Percentiles rank a stretch among this genome's conserved stretches.
These are phyloP conservation scores for Paraurostyla sp. DNA, from an alignment of 73 alveolate genomes.

Conservation along the genomic window DNA sequence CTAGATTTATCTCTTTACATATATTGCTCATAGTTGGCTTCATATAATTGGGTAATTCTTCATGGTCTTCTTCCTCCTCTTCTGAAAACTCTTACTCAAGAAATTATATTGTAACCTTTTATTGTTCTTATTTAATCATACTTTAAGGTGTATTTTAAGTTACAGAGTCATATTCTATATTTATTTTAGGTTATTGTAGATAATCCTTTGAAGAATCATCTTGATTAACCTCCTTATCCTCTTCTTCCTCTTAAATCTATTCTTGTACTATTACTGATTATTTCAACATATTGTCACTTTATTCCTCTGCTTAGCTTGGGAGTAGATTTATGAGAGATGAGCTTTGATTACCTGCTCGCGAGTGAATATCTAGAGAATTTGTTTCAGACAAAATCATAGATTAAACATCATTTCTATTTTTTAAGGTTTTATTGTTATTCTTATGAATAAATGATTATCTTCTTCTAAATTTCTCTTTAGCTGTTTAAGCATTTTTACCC, in stretches of 20 bases:
- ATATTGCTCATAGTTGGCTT: not conserved
- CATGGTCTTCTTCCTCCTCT: not conserved
- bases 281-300: too few species aligned
- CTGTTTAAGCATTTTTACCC: not conserved
- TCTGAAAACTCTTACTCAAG: not conserved
- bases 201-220: too few species aligned
- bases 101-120: not conserved
- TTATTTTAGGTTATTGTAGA: too few species aligned
- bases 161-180: too few species aligned
- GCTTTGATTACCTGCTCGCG: too few species aligned
- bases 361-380: not conserved
- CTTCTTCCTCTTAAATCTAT: too few species aligned
- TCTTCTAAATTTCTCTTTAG: not conserved
- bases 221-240: too few species aligned
- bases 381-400: not conserved
- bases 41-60: not conserved
- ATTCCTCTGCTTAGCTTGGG: not conserved
- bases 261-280: too few species aligned
- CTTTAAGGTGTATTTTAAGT: too few species aligned
- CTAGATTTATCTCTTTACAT: slow-evolving; percentile 9
- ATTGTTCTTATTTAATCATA: not conserved
- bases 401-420: not conserved
- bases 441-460: not conserved
- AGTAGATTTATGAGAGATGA: not conserved
- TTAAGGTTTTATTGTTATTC: not conserved